Evolutionary conservation across 371 early-diverging fungal species (phyloP).

Genomic region (Coemansia sp.): DNA sequence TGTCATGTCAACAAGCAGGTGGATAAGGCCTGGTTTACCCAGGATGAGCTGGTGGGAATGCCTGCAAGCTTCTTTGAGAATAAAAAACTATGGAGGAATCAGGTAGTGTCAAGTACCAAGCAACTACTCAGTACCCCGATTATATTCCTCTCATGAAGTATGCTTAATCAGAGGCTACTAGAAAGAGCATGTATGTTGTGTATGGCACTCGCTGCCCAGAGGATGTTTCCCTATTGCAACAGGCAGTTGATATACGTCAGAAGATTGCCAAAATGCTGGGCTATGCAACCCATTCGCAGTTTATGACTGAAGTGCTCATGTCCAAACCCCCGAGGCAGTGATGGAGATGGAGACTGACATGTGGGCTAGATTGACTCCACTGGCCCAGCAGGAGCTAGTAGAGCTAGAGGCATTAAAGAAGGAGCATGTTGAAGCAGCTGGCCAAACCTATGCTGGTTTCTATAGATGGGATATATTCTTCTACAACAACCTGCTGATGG

Average conservation of each 20-base stretch:
- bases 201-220: neutral
- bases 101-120: slow-evolving; percentile 59
- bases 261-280: neutral
- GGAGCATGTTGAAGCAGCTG: no score
- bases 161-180: slow-evolving; percentile 28
- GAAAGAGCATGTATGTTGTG: neutral
- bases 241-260: slow-evolving; percentile 52
- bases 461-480: no score
- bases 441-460: no score
- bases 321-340: neutral
- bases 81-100: slow-evolving; percentile 35
- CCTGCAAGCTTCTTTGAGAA: slow-evolving; percentile 64
- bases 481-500: slow-evolving; percentile 57
- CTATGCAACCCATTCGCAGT: neutral
- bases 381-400: slow-evolving; percentile 58
- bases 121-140: slow-evolving; percentile 71
- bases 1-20: no score
- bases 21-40: neutral
- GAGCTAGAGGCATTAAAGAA: no score
- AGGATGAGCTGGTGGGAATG: slow-evolving; percentile 69
- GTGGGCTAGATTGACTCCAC: slow-evolving; percentile 50
- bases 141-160: slow-evolving; percentile 54
- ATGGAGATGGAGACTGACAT: no score
- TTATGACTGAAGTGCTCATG: neutral
- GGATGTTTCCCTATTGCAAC: slow-evolving; percentile 22